phyloP scores from a whole-genome alignment of 805 yeast genomes.

The Starmerella bombicola region DNA sequence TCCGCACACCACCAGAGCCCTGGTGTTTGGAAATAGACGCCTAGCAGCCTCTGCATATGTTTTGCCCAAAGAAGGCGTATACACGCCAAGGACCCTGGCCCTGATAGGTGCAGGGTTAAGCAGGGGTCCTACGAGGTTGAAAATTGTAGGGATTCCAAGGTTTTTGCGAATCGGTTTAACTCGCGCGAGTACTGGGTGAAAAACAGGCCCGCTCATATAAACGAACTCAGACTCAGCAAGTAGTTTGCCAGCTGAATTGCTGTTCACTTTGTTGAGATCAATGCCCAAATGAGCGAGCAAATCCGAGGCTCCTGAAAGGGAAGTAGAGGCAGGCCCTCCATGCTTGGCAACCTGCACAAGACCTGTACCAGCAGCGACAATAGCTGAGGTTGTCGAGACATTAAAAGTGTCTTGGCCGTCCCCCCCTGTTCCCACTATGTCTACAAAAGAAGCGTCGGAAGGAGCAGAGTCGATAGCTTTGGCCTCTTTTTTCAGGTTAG shows the following conservation, averaged over 20 bases:
- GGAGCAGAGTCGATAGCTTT: constrained; percentile 19
- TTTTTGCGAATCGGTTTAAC: constrained; percentile 68
- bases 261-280: constrained; percentile 58
- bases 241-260: constrained; percentile 46
- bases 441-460: constrained; percentile 44
- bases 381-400: constrained; percentile 89
- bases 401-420: constrained; percentile 96
- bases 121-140: constrained; percentile 87
- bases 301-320: constrained; percentile 90
- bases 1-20: constrained; percentile 86
- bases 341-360: constrained; percentile 74
- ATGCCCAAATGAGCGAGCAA: constrained; percentile 69
- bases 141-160: constrained; percentile 83
- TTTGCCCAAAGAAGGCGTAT: constrained; percentile 62
- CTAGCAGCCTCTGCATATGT: constrained; percentile 75
- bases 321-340: constrained; percentile 95
- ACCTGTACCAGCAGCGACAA: constrained; percentile 78
- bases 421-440: constrained; percentile 98
- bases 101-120: constrained; percentile 76
- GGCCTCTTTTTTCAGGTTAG: constrained; percentile 48
- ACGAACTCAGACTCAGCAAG: constrained; percentile 39
- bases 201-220: constrained; percentile 83
- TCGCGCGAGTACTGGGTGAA: constrained; percentile 80
- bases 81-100: constrained; percentile 83
- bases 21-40: constrained; percentile 36